These are phyloP conservation scores for Penicillium sp. DNA, from an alignment of 2,329 filamentous ascomycete species.

Conservation along the genomic window DNA sequence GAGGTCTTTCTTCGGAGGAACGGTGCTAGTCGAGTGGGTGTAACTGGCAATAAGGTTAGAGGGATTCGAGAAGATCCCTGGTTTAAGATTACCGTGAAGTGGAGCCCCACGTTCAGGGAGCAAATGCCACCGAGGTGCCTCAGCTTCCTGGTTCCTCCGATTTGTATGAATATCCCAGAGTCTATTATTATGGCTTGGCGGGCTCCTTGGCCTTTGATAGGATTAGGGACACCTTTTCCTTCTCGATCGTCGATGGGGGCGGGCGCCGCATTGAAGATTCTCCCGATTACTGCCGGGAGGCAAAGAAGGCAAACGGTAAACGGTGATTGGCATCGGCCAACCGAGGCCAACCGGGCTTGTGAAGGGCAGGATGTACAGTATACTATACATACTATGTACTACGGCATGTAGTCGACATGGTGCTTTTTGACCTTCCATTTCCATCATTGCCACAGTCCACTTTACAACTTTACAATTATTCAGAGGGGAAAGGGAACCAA, in stretches of 20 bases:
- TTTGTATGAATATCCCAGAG: background rate
- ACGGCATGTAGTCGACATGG: background rate
- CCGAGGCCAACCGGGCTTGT: constrained; percentile 29
- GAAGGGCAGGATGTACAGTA: constrained; percentile 10
- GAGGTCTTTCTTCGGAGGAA: background rate
- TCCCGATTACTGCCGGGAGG: background rate
- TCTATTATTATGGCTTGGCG: background rate
- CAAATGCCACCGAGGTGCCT: constrained; percentile 23
- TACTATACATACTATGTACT: background rate
- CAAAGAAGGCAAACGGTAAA: background rate
- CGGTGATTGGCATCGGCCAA: constrained; percentile 11
- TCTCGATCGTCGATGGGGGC: background rate
- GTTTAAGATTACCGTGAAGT: constrained; percentile 22
- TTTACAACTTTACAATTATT: background rate
- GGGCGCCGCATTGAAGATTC: constrained; percentile 14
- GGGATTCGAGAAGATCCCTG: constrained; percentile 23
- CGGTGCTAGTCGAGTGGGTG: background rate
- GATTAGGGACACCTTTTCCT: background rate
- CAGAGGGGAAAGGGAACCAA: background rate
- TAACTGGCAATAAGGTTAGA: constrained; percentile 23
- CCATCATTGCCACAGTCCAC: constrained; percentile 22
- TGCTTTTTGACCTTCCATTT: constrained; percentile 19
- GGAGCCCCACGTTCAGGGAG: constrained; percentile 32
- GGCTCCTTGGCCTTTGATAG: constrained; percentile 4
- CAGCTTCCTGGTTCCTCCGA: constrained; percentile 3